Conservation (phyloP, 2,329 filamentous ascomycete species). For the Ascochyta viciae-villosae region DNA sequence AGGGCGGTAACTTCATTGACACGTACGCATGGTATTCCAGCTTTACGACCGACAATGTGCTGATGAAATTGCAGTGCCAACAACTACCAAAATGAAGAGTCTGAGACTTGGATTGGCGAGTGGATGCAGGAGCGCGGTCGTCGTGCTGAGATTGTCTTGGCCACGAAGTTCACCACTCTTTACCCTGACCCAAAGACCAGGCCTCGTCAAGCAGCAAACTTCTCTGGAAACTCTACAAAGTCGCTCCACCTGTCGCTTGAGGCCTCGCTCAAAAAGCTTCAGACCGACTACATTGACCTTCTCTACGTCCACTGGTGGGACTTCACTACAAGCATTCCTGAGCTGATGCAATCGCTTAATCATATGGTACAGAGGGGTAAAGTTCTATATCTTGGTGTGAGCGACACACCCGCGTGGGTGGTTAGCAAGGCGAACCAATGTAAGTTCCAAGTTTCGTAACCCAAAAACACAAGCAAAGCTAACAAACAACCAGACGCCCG, state of each 20-base stretch:
- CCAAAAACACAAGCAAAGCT: background rate
- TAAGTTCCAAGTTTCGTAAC: constrained; percentile 21
- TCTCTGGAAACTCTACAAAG: constrained; percentile 51
- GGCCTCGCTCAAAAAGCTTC: constrained; percentile 51
- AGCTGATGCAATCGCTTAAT: constrained; percentile 50
- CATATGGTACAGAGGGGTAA: constrained; percentile 45
- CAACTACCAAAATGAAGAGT: constrained; percentile 57
- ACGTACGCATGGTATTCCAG: constrained; percentile 40
- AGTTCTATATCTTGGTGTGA: constrained; percentile 50
- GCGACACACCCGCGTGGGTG: constrained; percentile 51
- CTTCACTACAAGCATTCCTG: constrained; percentile 46
- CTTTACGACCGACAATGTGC: background rate
- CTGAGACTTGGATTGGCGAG: constrained; percentile 58
- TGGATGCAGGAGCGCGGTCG: constrained; percentile 56
- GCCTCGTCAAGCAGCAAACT: constrained; percentile 50
- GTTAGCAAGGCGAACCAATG: constrained; percentile 57
- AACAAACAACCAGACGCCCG: constrained; percentile 58
- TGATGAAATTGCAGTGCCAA: constrained; percentile 49
- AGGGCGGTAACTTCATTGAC: constrained; percentile 62
- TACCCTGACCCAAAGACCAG: constrained; percentile 33
- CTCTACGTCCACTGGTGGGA: constrained; percentile 54
- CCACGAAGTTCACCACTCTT: constrained; percentile 60
- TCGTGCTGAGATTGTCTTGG: constrained; percentile 61
- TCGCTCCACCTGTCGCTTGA: constrained; percentile 48
- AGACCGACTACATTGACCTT: constrained; percentile 52